Evolutionary conservation across 495 filamentous ascomycete genomes (phyloP).

Genomic region (Talaromyces ruber): DNA sequence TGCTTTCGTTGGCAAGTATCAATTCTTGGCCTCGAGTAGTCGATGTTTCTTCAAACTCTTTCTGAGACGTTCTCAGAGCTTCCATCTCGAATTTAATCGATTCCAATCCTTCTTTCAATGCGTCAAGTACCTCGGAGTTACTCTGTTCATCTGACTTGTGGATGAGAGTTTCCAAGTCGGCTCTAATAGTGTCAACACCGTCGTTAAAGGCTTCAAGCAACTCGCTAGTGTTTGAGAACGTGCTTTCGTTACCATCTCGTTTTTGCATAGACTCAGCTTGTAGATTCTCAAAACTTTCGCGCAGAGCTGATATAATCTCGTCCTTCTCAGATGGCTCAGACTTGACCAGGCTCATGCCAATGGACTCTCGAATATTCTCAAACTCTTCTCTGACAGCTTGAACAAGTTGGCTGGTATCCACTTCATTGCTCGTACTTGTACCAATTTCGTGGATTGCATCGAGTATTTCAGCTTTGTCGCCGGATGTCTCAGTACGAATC

Average conservation of each 20-base stretch:
- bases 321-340: constrained; percentile 33
- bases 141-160: constrained; percentile 75
- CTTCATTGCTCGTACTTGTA: constrained; percentile 15
- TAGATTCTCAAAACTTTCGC: constrained; percentile 60
- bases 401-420: constrained; percentile 16
- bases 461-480: constrained; percentile 53
- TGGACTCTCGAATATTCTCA: constrained; percentile 59
- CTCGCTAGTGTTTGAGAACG: constrained; percentile 56
- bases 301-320: constrained; percentile 60
- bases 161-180: constrained; percentile 66
- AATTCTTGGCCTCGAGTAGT: constrained; percentile 43
- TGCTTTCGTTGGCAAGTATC: constrained; percentile 41
- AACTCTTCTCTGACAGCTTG: constrained; percentile 62
- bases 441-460: constrained; percentile 49
- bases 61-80: constrained; percentile 48
- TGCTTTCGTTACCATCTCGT: constrained; percentile 46
- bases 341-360: constrained; percentile 31
- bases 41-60: constrained; percentile 27
- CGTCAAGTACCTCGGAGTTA: constrained; percentile 78
- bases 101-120: constrained; percentile 69
- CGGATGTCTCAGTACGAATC: constrained; percentile 45
- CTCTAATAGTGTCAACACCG: constrained; percentile 62
- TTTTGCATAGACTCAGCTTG: constrained; percentile 54
- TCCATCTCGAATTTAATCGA: constrained; percentile 69
- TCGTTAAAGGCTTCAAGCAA: constrained; percentile 78